A percentile compares a stretch with the other conserved stretches of the same genome.
Evolutionary conservation across 352 stramenopile genomes (phyloP).

Genomic region (Globisporangium uncinulatum): DNA sequence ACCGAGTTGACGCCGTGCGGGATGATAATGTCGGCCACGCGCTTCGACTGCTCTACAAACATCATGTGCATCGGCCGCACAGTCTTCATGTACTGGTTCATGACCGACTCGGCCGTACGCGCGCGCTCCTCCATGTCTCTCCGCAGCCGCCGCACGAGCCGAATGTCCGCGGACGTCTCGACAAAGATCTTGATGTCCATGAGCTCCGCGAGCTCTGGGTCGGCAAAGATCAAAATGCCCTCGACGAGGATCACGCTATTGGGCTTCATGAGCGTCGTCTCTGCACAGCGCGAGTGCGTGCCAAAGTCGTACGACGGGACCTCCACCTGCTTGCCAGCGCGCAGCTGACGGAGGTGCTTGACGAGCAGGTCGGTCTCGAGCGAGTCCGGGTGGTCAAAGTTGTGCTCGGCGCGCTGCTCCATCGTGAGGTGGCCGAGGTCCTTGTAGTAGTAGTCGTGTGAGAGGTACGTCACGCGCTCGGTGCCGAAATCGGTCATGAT

Average conservation of each 20-base stretch:
- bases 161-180: conserved; percentile 93
- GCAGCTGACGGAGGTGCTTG: conserved; percentile 85
- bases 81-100: conserved; percentile 96
- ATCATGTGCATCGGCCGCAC: conserved; percentile 98
- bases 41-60: conserved; percentile 97
- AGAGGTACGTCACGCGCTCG: conserved; percentile 91
- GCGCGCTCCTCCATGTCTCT: conserved; percentile 94
- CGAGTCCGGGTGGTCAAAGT: conserved; percentile 97
- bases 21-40: conserved; percentile 94
- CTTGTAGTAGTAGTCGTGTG: conserved; percentile 97
- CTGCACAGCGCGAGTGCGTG: conserved; percentile 86
- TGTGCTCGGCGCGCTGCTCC: conserved; percentile 87
- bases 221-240: conserved; percentile 95
- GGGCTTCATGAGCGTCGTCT: conserved; percentile 76
- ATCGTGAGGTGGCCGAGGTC: conserved; percentile 86
- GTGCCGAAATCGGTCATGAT: conserved; percentile 88
- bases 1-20: conserved; percentile 92
- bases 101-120: conserved; percentile 91
- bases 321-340: conserved; percentile 81
- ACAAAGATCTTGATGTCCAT: conserved; percentile 99
- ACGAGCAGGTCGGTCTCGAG: conserved; percentile 95
- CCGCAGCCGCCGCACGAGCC: conserved; percentile 90
- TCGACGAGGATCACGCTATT: conserved; percentile 95
- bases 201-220: conserved; percentile 83
- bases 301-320: conserved; percentile 95